Conservation (phyloP, 257 asterid species). For the Plantago major region DNA sequence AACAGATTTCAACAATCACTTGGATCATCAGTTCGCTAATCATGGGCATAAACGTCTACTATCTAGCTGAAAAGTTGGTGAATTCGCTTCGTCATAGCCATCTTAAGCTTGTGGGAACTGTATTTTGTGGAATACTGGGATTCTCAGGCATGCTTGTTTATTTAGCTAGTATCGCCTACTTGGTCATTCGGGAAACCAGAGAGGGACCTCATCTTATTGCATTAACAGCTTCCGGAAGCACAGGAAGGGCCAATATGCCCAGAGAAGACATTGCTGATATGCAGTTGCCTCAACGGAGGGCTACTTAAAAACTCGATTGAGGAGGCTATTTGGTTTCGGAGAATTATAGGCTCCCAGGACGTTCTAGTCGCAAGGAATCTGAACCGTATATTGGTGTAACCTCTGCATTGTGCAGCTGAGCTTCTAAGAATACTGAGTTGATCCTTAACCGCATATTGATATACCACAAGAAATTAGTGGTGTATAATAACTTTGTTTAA, state of each 20-base stretch:
- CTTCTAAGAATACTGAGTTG: no score
- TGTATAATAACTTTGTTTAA: conserved; percentile 13
- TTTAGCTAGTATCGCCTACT: conserved; percentile 57
- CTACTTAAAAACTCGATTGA: conserved; percentile 33
- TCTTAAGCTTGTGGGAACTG: conserved; percentile 27
- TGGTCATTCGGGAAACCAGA: conserved; percentile 58
- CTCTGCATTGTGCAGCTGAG: background rate
- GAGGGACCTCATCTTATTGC: conserved; percentile 63
- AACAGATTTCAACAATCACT: conserved; percentile 65
- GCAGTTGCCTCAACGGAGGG: conserved; percentile 73
- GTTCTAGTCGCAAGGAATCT: background rate
- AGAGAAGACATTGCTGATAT: conserved; percentile 68
- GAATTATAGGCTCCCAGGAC: background rate
- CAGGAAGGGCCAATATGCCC: conserved; percentile 40
- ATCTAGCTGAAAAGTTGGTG: conserved; percentile 59
- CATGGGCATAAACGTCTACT: conserved; percentile 79
- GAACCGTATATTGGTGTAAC: background rate
- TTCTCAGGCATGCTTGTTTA: conserved; percentile 55
- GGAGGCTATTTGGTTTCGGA: background rate
- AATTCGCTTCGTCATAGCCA: conserved; percentile 52
- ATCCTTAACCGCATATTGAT: no score
- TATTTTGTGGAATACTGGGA: conserved; percentile 70
- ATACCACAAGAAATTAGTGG: conserved; percentile 13
- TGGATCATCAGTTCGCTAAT: conserved; percentile 81
- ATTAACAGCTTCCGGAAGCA: conserved; percentile 41